Evolutionary conservation across 345 rosid genomes (phyloP).

Genomic region (Odontarrhena argentea): DNA sequence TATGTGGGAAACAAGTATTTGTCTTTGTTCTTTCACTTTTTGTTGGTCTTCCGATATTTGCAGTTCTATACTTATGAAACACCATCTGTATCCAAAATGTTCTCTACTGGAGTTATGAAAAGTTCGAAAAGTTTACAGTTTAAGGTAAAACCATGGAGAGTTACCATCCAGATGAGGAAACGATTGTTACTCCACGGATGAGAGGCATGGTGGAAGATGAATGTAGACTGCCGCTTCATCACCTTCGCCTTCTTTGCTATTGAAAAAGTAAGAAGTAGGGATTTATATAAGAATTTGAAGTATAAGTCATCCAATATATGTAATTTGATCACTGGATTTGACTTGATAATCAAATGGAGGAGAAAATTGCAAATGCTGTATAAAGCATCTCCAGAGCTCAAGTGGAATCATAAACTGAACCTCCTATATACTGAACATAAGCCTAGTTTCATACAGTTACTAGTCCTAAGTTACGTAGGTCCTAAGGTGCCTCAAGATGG

Average conservation of each 20-base stretch:
- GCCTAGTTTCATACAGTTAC: background rate
- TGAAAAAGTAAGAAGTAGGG: slow-evolving; percentile 18
- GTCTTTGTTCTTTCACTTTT: background rate
- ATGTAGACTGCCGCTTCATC: slow-evolving; percentile 78
- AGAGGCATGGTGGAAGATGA: slow-evolving; percentile 85
- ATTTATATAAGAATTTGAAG: slow-evolving; percentile 8
- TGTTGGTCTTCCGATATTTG: background rate
- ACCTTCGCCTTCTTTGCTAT: slow-evolving; percentile 68
- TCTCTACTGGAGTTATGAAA: slow-evolving; percentile 11
- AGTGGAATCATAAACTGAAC: slow-evolving; percentile 1
- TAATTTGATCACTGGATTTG: slow-evolving; percentile 1
- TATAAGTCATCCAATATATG: background rate
- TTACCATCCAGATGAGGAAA: slow-evolving; percentile 92
- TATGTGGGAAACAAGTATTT: slow-evolving; percentile 3
- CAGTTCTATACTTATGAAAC: background rate
- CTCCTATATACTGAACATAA: background rate
- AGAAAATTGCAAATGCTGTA: slow-evolving; percentile 8
- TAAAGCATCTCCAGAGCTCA: slow-evolving; percentile 27
- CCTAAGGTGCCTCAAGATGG: slow-evolving; percentile 7
- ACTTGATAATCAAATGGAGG: background rate
- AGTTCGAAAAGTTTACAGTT: background rate
- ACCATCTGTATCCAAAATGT: slow-evolving; percentile 1
- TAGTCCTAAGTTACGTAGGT: background rate
- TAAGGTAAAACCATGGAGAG: slow-evolving; percentile 24
- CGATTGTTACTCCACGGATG: slow-evolving; percentile 97